Evolutionary conservation across 2,329 filamentous ascomycete species (phyloP).

Genomic region (Verticillium zaregamsianum): DNA sequence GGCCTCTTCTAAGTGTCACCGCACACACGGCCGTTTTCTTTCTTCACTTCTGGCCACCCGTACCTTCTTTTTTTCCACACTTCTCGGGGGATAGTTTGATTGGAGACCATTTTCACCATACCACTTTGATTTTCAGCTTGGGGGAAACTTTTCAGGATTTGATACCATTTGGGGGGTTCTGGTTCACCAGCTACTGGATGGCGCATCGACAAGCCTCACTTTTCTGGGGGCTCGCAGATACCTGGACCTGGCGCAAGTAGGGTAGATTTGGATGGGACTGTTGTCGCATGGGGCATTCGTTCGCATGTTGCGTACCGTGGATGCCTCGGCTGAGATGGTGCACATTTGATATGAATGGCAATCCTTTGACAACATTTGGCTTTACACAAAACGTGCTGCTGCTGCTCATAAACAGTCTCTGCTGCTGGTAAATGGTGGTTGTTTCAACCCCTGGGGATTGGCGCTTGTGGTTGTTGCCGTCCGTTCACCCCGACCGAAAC

Average conservation of each 20-base stretch:
- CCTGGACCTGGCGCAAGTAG: neutral
- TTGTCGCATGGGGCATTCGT: neutral
- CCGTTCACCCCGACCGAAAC: neutral
- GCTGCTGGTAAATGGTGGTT: too few species aligned
- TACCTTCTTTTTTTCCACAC: conserved; percentile 10
- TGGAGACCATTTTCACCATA: conserved; percentile 11
- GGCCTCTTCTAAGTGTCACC: conserved; percentile 27
- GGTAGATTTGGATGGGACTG: neutral
- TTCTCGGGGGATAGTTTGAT: conserved; percentile 20
- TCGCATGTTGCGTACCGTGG: neutral
- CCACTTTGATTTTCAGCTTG: neutral
- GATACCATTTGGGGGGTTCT: neutral
- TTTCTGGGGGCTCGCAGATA: neutral
- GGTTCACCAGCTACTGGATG: neutral
- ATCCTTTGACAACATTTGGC: neutral
- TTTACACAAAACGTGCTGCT: neutral
- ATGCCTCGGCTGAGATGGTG: neutral
- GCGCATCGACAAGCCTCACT: neutral
- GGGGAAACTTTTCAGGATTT: neutral
- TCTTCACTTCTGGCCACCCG: conserved; percentile 6
- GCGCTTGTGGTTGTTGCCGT: too few species aligned
- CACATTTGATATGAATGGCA: neutral
- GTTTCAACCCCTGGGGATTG: too few species aligned
- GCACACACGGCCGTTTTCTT: neutral
- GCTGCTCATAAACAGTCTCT: too few species aligned